Percentiles rank a stretch among this genome's conserved stretches.
These are phyloP conservation scores for Actinomortierella ambigua DNA, from an alignment of 371 early-diverging fungal genomes.

Conservation along the genomic window DNA sequence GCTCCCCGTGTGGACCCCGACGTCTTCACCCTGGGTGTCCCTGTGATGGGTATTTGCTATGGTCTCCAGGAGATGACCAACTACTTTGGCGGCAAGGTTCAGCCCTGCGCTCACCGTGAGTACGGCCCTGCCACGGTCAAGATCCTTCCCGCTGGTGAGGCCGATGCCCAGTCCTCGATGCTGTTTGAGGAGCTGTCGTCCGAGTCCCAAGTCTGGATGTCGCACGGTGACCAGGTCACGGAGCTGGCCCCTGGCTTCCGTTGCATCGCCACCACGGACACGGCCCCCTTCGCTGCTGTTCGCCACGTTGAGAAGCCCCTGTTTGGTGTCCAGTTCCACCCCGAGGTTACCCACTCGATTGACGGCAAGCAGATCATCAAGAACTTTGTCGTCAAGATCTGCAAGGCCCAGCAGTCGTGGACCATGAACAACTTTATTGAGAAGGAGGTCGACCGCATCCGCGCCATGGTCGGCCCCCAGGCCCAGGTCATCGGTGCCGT, in stretches of 20 bases:
- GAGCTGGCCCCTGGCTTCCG: constrained; percentile 82
- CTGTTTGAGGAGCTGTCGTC: constrained; percentile 80
- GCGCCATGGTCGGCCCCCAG: constrained; percentile 86
- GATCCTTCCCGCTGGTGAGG: constrained; percentile 51
- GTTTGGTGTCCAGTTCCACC: constrained; percentile 98
- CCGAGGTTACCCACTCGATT: constrained; percentile 97
- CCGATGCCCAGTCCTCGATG: constrained; percentile 40
- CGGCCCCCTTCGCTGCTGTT: constrained; percentile 91
- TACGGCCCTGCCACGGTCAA: constrained; percentile 90
- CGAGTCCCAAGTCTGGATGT: constrained; percentile 92
- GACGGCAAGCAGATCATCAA: constrained; percentile 81
- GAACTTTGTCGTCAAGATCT: constrained; percentile 93
- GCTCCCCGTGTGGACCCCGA: constrained; percentile 94
- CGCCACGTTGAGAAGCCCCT: constrained; percentile 76
- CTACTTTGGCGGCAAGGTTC: constrained; percentile 87
- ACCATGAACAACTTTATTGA: constrained; percentile 94
- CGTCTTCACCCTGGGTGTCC: constrained; percentile 88
- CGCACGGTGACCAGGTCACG: constrained; percentile 95
- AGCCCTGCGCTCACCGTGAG: constrained; percentile 89
- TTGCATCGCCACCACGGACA: constrained; percentile 84
- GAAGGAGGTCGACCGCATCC: constrained; percentile 94
- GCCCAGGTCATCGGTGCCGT: constrained; percentile 97
- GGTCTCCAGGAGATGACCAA: constrained; percentile 95
- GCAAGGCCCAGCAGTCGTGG: constrained; percentile 87
- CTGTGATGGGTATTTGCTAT: constrained; percentile 97